Evolutionary conservation across 2,329 filamentous ascomycete species (phyloP), one percentile per base, ranked within the genome.

Genomic region (Dichotomopilus funicola): DNA sequence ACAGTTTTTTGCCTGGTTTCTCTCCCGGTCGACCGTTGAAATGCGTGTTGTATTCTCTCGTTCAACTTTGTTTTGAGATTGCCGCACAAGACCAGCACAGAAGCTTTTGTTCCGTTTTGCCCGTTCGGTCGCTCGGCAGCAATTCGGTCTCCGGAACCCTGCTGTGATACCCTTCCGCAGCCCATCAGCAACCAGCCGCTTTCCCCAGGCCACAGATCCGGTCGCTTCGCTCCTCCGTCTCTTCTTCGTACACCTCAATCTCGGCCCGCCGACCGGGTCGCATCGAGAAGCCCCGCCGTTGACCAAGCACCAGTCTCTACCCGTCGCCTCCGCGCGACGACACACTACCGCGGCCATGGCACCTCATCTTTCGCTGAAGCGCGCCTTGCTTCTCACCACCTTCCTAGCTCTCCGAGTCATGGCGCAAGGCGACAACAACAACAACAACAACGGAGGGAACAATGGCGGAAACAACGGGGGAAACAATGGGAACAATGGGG

Each of bases 341-440:
- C 10, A n/a, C 10, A 31, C 19, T 47, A 34, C 53, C 44, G 57
- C 35, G 61, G 61, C 58, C 37, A 71, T 70, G 69, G 54, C 38
- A 58, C 61, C 41, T 59, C 67, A 60, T 63, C 61, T 43, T 52
- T 68, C 67, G 44, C 54, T 68, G 64, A 68, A 64, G 68, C 68
- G 68, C 42, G 64, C 64, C 60, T 64, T 71, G 58, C 63, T 71
- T 53, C 58, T 68, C 13, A 62, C 67, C 2, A 53, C 64, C 33
- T 55, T 70, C 41, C 53, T 65, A 31, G 62, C 63, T 27, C 52
- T 67, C 13, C 56, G 55, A n/a, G 64, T 57, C 8, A 38, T 67
- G 44, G 69, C 68, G 6, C 67, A 68, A 36, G 54, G 61, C 38
- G 46, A 62, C 53, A 33, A 56, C 44, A 42, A 53, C 44, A 43